These are phyloP conservation scores for Paraphaeosphaeria minitans DNA, from an alignment of 2,329 filamentous ascomycete genomes.

Conservation along the genomic window DNA sequence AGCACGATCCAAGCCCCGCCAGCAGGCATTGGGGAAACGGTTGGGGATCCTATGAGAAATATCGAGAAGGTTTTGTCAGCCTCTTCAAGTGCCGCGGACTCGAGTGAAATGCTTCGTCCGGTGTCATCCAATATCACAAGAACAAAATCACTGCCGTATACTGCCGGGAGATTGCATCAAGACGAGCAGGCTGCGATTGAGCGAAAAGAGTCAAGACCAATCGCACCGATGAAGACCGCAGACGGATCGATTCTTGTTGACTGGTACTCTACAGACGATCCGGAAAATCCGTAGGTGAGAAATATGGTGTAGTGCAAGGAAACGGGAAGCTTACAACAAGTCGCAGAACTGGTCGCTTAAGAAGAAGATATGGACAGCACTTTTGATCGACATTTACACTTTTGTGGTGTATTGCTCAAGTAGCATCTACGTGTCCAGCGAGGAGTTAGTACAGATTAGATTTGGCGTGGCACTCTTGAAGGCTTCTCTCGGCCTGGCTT, in stretches of 20 bases:
- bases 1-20: not conserved
- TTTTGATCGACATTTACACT: slow-evolving; percentile 56
- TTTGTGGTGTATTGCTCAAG: slow-evolving; percentile 59
- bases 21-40: not conserved
- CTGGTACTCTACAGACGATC: slow-evolving; percentile 31
- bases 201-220: slow-evolving; percentile 26
- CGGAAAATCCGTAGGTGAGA: slow-evolving; percentile 41
- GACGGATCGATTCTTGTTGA: slow-evolving; percentile 34
- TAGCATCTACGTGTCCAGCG: slow-evolving; percentile 57
- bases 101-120: not conserved
- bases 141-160: slow-evolving; percentile 21
- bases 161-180: slow-evolving; percentile 43
- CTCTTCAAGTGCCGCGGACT: not conserved
- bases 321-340: not conserved
- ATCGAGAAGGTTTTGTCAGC: slow-evolving; percentile 3
- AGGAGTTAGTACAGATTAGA: slow-evolving; percentile 44
- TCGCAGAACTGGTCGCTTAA: slow-evolving; percentile 44
- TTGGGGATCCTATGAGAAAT: not conserved
- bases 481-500: slow-evolving; percentile 55
- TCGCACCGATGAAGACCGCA: slow-evolving; percentile 22
- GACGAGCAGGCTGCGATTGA: slow-evolving; percentile 44
- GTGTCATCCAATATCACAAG: slow-evolving; percentile 5
- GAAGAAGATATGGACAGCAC: slow-evolving; percentile 53
- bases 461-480: slow-evolving; percentile 55
- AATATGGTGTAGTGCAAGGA: not conserved